Evolutionary conservation across 1,284 basidiomycete species (phyloP).

Genomic region (Puccinia novopanici): DNA sequence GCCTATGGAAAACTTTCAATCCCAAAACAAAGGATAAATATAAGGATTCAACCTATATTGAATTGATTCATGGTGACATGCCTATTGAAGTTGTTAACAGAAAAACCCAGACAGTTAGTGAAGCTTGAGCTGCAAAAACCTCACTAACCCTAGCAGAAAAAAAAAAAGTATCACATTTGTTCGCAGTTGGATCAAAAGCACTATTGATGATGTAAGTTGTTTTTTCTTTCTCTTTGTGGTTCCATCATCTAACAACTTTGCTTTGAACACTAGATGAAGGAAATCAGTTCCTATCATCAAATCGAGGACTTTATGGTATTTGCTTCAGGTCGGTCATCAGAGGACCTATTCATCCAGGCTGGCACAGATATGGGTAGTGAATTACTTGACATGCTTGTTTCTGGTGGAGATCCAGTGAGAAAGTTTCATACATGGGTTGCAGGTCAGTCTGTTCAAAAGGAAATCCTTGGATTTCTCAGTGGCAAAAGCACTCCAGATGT

Average conservation of each 20-base stretch:
- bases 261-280: not conserved
- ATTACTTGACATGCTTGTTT: not conserved
- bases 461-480: not conserved
- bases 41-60: not conserved
- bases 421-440: slow-evolving; percentile 18
- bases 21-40: not conserved
- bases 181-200: not conserved
- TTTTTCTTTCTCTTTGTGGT: not conserved
- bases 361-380: not conserved
- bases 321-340: not conserved
- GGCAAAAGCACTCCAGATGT: not conserved
- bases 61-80: not conserved
- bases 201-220: not conserved
- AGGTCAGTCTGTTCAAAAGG: not conserved
- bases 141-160: not conserved
- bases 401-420: not conserved
- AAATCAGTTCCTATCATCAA: not conserved
- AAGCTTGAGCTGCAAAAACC: too few relatives aligned
- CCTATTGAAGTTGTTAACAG: not conserved
- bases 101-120: not conserved
- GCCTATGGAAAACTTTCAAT: not conserved
- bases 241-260: not conserved
- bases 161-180: not conserved
- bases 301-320: not conserved
- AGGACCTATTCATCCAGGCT: slow-evolving; percentile 2